Evolutionary conservation across 495 filamentous ascomycete species (phyloP).

Genomic region (Penicillium manginii): DNA sequence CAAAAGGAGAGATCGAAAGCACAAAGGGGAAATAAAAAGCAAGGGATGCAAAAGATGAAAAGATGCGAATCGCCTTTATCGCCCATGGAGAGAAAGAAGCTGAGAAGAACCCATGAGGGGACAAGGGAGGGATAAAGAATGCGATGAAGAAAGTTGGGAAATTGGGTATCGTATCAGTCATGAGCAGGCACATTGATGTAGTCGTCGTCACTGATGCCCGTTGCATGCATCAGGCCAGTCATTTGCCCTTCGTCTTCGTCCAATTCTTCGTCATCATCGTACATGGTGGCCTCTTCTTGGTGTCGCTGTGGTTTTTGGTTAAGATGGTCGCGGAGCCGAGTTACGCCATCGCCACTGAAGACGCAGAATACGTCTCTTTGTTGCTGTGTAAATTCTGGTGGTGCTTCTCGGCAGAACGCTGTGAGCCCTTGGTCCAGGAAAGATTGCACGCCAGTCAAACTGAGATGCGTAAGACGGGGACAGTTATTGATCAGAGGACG

Average conservation of each 20-base stretch:
- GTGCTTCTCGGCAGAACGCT: conserved; percentile 82
- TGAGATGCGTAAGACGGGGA: conserved; percentile 90
- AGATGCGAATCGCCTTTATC: conserved; percentile 19
- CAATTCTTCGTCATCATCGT: conserved; percentile 59
- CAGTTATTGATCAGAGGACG: conserved; percentile 87
- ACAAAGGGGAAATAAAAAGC: conserved; percentile 11
- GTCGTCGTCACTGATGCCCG: conserved; percentile 56
- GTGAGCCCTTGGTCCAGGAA: conserved; percentile 77
- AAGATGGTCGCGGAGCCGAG: conserved; percentile 73
- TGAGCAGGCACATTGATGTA: conserved; percentile 49
- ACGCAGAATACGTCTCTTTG: conserved; percentile 97
- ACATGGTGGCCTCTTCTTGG: conserved; percentile 53
- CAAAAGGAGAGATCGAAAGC: conserved; percentile 12
- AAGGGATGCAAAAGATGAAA: conserved; percentile 23
- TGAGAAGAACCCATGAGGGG: not conserved
- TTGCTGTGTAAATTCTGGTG: conserved; percentile 90
- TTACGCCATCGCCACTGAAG: conserved; percentile 88
- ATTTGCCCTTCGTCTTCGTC: conserved; percentile 58
- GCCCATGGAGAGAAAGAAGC: conserved; percentile 2
- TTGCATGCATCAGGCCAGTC: conserved; percentile 58
- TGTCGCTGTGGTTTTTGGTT: conserved; percentile 50
- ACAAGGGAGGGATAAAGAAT: conserved; percentile 21
- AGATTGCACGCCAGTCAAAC: conserved; percentile 90
- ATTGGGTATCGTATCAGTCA: conserved; percentile 46
- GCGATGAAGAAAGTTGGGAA: conserved; percentile 1